Base-by-base conservation (phyloP, 2,329 filamentous ascomycete genomes). In the Ophiognomonia clavigignenti-juglandacearum region DNA sequence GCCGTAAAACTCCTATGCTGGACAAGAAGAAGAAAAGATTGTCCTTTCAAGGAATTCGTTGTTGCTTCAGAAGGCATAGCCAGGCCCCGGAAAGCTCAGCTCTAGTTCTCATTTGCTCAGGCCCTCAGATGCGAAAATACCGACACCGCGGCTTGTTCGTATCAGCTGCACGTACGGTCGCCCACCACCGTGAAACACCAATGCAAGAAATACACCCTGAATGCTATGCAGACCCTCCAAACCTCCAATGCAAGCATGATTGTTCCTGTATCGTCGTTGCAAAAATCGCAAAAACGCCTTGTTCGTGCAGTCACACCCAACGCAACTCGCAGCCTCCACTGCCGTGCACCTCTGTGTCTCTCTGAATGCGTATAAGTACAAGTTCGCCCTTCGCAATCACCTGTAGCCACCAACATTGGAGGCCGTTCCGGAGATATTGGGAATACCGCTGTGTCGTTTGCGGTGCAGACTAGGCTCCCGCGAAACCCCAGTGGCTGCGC, bases 401-500 rank as follows among this genome's bases (percentile, higher is more conserved):
- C 74, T 67, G 59, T 74, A 75, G 48, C 64, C 60, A 53, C 68
- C 65, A 13, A 67, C 57, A 29, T 69, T 64, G 29, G 68, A 62
- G 47, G 68, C 63, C 16, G 66, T 63, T 24, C 56, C 54, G 14
- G 73, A 68, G 35, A 67, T 55, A 52, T 58, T 65, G 27, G 63
- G 61, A 48, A 70, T 64, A 45, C 64, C 64, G 54, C 68, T 71
- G 45, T 72, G 70, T 44, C 74, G 69, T 42, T 68, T 69, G 19
- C 62, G 62, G 51, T 64, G 71, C 45, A 77, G 59, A 55, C 73
- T 80, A 51, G 65, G 67, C 5, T 67, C 65, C 47, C 76, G 68
- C 48, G 63, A 66, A 29, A 74, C 55, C 6, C 66, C 59, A 13
- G 63, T 62, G n/a, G 39, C 27, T 13, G 34, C 26, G 43, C 6